Evolutionary conservation across 2,329 filamentous ascomycete genomes (phyloP).

Genomic region (Bipolaris sorokiniana): DNA sequence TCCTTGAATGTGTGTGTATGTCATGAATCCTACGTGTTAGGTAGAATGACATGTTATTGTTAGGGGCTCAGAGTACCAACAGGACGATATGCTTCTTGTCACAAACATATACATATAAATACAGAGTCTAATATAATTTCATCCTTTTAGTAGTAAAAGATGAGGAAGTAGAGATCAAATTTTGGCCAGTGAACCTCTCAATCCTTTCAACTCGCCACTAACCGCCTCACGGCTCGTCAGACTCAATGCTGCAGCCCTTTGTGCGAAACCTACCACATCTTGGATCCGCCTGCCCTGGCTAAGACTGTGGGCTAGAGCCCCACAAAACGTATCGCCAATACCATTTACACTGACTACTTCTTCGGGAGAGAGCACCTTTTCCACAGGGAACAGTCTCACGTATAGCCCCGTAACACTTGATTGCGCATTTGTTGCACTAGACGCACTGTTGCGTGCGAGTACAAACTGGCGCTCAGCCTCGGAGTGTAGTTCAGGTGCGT

Average conservation of each 20-base stretch:
- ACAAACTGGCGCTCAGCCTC: slow-evolving; percentile 72
- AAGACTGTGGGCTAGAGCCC: slow-evolving; percentile 80
- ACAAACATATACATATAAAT: not conserved
- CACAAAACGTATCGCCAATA: slow-evolving; percentile 90
- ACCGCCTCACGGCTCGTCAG: slow-evolving; percentile 78
- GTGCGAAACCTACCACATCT: slow-evolving; percentile 77
- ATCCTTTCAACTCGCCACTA: slow-evolving; percentile 59
- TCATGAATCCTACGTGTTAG: not conserved
- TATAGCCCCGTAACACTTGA: slow-evolving; percentile 73
- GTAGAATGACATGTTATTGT: not conserved
- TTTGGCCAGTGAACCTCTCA: slow-evolving; percentile 11
- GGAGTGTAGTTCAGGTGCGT: slow-evolving; percentile 70
- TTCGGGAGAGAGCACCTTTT: slow-evolving; percentile 63
- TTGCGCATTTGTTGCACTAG: slow-evolving; percentile 57
- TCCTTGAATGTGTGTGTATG: not conserved
- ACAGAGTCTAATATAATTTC: not conserved
- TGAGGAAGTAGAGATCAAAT: not conserved
- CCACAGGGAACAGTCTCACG: slow-evolving; percentile 73
- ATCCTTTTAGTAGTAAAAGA: not conserved
- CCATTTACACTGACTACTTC: slow-evolving; percentile 91
- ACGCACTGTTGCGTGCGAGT: slow-evolving; percentile 64
- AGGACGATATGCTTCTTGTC: not conserved
- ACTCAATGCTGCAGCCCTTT: slow-evolving; percentile 79
- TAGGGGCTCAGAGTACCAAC: not conserved
- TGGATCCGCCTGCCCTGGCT: slow-evolving; percentile 62